Percentiles rank a stretch among this genome's conserved stretches.
phyloP scores from a whole-genome alignment of 2,329 filamentous ascomycete genomes.

The Trichoderma breve region DNA sequence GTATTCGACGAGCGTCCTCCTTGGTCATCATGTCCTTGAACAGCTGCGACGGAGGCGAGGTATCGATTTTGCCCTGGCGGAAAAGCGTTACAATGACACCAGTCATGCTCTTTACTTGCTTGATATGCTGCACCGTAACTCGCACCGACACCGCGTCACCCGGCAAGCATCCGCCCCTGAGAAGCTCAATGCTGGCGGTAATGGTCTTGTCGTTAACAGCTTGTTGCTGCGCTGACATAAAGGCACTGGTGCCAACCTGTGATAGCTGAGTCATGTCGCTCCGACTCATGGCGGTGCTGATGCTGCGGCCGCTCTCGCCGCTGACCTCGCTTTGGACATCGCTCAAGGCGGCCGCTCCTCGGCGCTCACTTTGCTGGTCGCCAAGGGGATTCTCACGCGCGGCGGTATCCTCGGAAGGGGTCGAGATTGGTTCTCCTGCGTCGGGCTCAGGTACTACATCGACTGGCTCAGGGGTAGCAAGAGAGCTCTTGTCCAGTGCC shows the following conservation, averaged over 20 bases:
- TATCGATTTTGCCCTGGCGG: slow-evolving; percentile 86
- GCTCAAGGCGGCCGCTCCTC: slow-evolving; percentile 45
- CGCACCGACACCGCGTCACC: slow-evolving; percentile 80
- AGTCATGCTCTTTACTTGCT: slow-evolving; percentile 83
- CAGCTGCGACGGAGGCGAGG: slow-evolving; percentile 55
- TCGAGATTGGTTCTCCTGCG: slow-evolving; percentile 36
- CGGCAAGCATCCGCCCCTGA: slow-evolving; percentile 78
- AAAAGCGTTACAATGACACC: slow-evolving; percentile 93
- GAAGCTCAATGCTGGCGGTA: slow-evolving; percentile 78
- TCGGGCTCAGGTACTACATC: slow-evolving; percentile 37
- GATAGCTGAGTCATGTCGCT: slow-evolving; percentile 41
- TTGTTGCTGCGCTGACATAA: slow-evolving; percentile 39
- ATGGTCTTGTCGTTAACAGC: slow-evolving; percentile 71
- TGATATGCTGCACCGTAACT: slow-evolving; percentile 82
- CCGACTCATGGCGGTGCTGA: slow-evolving; percentile 60
- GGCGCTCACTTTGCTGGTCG: slow-evolving; percentile 31
- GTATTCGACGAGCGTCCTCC: slow-evolving; percentile 63
- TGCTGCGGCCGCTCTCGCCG: slow-evolving; percentile 66
- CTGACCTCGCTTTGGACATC: slow-evolving; percentile 68
- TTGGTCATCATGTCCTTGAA: slow-evolving; percentile 54
- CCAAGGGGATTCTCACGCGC: slow-evolving; percentile 38
- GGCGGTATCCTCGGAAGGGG: neutral
- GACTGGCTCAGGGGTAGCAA: slow-evolving; percentile 42
- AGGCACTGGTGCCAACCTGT: slow-evolving; percentile 30
- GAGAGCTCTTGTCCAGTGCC: slow-evolving; percentile 43